Base-by-base conservation (phyloP, 352 stramenopile genomes). In the Globisporangium takayamanum region DNA sequence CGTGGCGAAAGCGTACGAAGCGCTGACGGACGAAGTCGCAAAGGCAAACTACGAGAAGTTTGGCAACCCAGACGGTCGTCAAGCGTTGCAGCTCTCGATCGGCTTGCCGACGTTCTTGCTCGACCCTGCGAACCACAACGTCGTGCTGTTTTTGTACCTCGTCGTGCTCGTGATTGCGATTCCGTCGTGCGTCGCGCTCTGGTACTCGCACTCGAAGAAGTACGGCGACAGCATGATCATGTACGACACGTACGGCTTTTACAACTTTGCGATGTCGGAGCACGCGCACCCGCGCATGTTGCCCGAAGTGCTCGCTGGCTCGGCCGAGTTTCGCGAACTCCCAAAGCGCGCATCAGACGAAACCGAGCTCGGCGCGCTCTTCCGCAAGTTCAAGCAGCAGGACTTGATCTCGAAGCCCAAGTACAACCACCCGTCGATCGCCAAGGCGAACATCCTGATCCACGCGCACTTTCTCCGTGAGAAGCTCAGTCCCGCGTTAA, bases 141-240 rank as follows among this genome's bases (percentile, higher is more conserved):
- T 98, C 3, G 97, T 99, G 62, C 82, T 99, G 6, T 94, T 99
- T 53, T 64, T 98, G 47, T 99, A 99, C 78, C 78, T 99, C 37
- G 92, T 99, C 63, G 83, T 98, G 53, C 92, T 99, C 61, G 97
- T 99, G 5, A 85, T 98, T n/a, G 84, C 98, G 54, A 98, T 99
- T 68, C 97, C 97, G 33, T 96, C 87, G 57, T 92, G 83, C 55
- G 95, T 99, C 0, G 97, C 89, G 61, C 78, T 93, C 5, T 99
- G 97, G 82, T 97, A 97, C 78, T 94, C 89, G 66, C 85, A 97
- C 73, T 98, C 91, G 65, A 99, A 99, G 78, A 96, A 97, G 67
- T 99, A 98, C 69, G 97, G 97, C 33, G 97, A 99, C 80, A 98
- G 97, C 69, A 98, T 99, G 83, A 97, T 99, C 74, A 98, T 99